Evolutionary conservation across 345 rosid species (phyloP).

Genomic region (Eucalyptus cladocalyx): DNA sequence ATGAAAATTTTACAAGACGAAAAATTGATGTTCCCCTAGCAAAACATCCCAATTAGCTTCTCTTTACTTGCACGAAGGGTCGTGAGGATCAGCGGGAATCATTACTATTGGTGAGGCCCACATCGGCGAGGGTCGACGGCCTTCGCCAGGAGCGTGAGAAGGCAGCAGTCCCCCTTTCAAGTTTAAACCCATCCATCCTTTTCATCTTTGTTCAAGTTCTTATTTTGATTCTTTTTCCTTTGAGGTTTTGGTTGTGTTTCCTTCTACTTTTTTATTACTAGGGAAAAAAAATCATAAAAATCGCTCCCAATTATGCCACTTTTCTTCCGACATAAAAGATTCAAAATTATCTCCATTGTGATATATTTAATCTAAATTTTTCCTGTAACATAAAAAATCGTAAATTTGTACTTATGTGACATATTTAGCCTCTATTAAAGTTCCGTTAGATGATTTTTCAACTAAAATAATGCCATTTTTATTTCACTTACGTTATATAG

Average conservation of each 20-base stretch:
- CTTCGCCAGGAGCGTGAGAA: accelerated
- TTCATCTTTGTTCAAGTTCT: not conserved
- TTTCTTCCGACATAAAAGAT: too few relatives aligned
- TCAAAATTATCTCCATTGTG: too few relatives aligned
- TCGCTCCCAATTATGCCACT: too few relatives aligned
- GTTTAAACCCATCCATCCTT: not conserved
- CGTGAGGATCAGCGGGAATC: accelerated
- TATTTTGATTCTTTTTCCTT: not conserved
- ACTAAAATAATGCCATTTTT: too few relatives aligned
- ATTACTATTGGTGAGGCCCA: not conserved
- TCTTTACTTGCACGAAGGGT: not conserved
- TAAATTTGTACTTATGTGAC: too few relatives aligned
- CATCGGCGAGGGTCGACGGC: accelerated
- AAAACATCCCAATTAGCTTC: not conserved
- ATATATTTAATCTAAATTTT: too few relatives aligned
- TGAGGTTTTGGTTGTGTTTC: not conserved
- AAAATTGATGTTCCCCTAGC: not conserved
- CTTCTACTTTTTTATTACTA: not conserved
- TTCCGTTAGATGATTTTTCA: accelerated
- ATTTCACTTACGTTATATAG: too few relatives aligned
- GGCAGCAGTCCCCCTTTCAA: not conserved
- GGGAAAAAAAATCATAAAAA: too few relatives aligned
- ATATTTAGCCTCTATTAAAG: too few relatives aligned
- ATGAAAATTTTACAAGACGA: accelerated
- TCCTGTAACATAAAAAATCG: too few relatives aligned